phyloP scores from a whole-genome alignment of 257 asterid species.

The Solanum bulbocastanum region DNA sequence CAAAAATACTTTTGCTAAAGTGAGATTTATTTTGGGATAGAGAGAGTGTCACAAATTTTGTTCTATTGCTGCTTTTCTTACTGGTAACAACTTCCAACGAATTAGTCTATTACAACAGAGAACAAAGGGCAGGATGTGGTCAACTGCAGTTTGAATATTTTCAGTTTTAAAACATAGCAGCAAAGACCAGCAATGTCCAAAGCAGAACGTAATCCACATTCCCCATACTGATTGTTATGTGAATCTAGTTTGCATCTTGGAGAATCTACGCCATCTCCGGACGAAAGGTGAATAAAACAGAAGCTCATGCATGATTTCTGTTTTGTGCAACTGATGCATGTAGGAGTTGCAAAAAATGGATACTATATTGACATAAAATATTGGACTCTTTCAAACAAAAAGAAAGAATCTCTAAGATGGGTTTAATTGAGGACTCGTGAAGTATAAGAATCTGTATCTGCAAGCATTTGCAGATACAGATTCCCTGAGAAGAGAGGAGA shows the following conservation, averaged over 20 bases:
- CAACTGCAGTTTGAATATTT: not conserved
- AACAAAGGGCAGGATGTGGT: not conserved
- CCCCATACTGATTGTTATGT: not conserved
- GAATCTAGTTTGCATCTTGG: not conserved
- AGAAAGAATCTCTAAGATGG: not conserved
- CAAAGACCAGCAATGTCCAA: not conserved
- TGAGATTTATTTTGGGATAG: not conserved
- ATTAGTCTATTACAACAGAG: not conserved
- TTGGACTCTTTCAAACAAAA: not conserved
- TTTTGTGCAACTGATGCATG: not conserved
- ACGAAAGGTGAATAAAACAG: not conserved
- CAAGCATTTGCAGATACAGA: not conserved
- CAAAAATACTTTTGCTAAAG: not conserved
- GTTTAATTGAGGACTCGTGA: not conserved
- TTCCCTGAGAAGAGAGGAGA: not conserved
- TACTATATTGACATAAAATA: not conserved
- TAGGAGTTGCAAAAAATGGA: not conserved
- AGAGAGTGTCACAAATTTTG: not conserved
- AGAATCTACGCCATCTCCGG: not conserved
- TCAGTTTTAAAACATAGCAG: not conserved
- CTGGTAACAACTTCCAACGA: not conserved
- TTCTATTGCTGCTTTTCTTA: not conserved
- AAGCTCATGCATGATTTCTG: not conserved
- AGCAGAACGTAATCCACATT: not conserved
- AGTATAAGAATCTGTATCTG: not conserved